phyloP scores from a whole-genome alignment of 345 rosid genomes.

The Eutrema japonicum region DNA sequence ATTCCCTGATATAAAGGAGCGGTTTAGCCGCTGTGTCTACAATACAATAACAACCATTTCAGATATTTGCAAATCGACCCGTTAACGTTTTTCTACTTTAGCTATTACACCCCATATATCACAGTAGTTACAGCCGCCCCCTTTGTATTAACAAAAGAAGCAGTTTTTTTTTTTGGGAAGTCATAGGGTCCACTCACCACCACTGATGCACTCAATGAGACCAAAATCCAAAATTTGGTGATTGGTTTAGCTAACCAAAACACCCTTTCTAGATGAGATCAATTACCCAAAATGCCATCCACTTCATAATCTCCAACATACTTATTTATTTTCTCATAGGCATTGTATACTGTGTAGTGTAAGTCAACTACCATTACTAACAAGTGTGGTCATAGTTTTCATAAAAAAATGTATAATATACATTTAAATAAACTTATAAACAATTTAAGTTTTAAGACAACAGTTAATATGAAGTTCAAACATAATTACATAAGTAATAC shows the following conservation, averaged over 20 bases:
- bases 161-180: not conserved
- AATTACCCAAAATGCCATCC: slow-evolving; percentile 30
- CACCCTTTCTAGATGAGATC: slow-evolving; percentile 2
- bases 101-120: slow-evolving; percentile 14
- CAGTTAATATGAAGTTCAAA: not conserved
- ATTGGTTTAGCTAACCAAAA: slow-evolving; percentile 15
- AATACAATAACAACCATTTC: not conserved
- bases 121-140: slow-evolving; percentile 28
- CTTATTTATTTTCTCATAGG: slow-evolving; percentile 5
- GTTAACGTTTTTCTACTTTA: not conserved
- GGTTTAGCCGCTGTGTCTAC: slow-evolving; percentile 15
- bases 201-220: slow-evolving; percentile 12
- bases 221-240: slow-evolving; percentile 31
- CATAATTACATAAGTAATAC: no score
- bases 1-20: slow-evolving; percentile 14
- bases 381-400: not conserved
- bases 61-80: slow-evolving; percentile 27
- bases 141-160: slow-evolving; percentile 26
- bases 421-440: not conserved
- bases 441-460: not conserved
- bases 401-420: not conserved
- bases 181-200: slow-evolving; percentile 23
- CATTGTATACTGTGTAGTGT: not conserved
- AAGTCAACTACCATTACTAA: not conserved
- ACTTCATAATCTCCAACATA: slow-evolving; percentile 18